Evolutionary conservation across 202 grass and related monocot genomes (phyloP).

Genomic region (Digitaria exilis): DNA sequence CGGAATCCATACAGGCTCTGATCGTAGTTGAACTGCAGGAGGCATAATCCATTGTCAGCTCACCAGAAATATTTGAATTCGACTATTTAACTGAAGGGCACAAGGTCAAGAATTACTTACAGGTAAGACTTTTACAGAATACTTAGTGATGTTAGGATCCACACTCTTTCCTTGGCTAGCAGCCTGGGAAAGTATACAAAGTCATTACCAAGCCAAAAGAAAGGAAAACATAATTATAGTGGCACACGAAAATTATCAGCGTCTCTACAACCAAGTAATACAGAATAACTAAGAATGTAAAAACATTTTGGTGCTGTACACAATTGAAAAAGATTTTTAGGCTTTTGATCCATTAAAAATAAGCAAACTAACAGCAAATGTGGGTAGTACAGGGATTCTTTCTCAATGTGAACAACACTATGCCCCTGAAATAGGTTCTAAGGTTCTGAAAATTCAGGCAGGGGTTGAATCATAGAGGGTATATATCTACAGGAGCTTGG

Average conservation of each 20-base stretch:
- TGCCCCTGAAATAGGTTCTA: neutral
- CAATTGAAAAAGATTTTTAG: neutral
- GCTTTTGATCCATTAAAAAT: neutral
- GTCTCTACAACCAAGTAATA: neutral
- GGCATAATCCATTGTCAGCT: neutral
- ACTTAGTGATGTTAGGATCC: constrained; percentile 80
- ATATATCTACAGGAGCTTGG: neutral
- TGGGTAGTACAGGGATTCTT: neutral
- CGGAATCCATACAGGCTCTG: constrained; percentile 80
- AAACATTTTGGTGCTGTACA: neutral
- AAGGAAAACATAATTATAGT: neutral
- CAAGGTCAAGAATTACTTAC: constrained; percentile 53
- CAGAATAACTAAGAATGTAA: neutral
- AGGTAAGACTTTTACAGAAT: constrained; percentile 81
- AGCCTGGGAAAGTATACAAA: constrained; percentile 45
- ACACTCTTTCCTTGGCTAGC: constrained; percentile 61
- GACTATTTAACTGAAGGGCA: neutral
- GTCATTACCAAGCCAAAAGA: neutral
- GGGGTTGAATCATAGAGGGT: neutral
- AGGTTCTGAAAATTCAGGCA: neutral
- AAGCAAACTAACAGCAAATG: neutral
- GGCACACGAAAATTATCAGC: neutral
- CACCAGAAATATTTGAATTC: neutral
- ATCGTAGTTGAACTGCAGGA: constrained; percentile 82
- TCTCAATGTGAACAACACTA: neutral